Percentiles rank a stretch among this genome's conserved stretches.
These are phyloP conservation scores for Globisporangium nagaii DNA, from an alignment of 352 stramenopile species.

Conservation along the genomic window DNA sequence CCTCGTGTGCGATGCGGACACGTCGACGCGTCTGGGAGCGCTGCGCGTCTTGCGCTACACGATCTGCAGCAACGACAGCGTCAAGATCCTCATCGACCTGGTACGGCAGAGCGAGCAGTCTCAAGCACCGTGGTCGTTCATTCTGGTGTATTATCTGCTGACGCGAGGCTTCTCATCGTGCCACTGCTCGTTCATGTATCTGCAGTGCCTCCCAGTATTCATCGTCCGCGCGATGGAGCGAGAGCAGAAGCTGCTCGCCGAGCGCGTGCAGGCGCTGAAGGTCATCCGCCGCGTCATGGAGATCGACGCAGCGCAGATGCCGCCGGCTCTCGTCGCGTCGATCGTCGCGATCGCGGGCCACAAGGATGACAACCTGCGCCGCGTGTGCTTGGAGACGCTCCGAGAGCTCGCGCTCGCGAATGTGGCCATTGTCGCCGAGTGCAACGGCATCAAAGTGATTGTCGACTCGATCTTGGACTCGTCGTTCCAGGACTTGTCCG, in stretches of 20 bases:
- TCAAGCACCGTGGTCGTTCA: too few species aligned
- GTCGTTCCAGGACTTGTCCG: slow-evolving; percentile 81
- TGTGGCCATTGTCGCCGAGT: slow-evolving; percentile 75
- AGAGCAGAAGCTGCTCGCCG: slow-evolving; percentile 81
- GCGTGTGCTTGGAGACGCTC: slow-evolving; percentile 82
- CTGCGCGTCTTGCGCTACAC: slow-evolving; percentile 79
- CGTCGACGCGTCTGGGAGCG: slow-evolving; percentile 67
- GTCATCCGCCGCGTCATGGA: slow-evolving; percentile 81
- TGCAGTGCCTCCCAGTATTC: slow-evolving; percentile 72
- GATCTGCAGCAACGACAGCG: slow-evolving; percentile 71
- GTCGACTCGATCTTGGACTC: slow-evolving; percentile 86
- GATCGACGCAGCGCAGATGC: slow-evolving; percentile 81
- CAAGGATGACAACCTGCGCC: slow-evolving; percentile 87
- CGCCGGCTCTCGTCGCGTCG: slow-evolving; percentile 73
- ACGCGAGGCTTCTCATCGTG: too few species aligned
- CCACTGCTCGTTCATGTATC: background rate
- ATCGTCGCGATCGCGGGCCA: slow-evolving; percentile 81
- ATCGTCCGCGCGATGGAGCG: slow-evolving; percentile 79
- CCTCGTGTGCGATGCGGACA: slow-evolving; percentile 74
- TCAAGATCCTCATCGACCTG: slow-evolving; percentile 60
- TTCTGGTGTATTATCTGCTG: too few species aligned
- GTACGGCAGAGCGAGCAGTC: slow-evolving; percentile 28
- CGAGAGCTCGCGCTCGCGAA: slow-evolving; percentile 78
- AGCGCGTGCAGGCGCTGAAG: slow-evolving; percentile 85
- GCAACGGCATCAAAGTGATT: slow-evolving; percentile 78